phyloP scores from a whole-genome alignment of 164 flowering plant species.

The Protea cynaroides region DNA sequence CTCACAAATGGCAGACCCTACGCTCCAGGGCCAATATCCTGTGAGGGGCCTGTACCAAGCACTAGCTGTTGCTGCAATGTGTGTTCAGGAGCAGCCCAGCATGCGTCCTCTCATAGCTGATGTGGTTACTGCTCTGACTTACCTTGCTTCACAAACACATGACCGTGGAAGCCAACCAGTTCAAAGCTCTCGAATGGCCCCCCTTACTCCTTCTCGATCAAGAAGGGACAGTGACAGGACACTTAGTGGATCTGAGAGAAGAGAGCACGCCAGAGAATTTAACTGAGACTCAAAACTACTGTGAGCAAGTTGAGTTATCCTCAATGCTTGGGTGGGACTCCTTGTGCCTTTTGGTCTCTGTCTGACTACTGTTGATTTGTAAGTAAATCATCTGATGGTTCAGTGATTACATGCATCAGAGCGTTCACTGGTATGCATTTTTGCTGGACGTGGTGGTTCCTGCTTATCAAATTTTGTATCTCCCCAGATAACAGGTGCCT shows the following conservation, averaged over 20 bases:
- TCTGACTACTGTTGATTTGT: conserved; percentile 2
- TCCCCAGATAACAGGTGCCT: conserved; percentile 20
- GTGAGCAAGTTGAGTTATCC: background rate
- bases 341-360: background rate
- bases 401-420: conserved; percentile 5
- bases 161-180: conserved; percentile 41
- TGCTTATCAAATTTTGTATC: conserved; percentile 23
- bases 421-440: conserved; percentile 5
- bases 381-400: conserved; percentile 1
- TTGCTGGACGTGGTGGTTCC: conserved; percentile 9
- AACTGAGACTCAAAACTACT: conserved; percentile 3
- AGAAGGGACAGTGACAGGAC: conserved; percentile 27
- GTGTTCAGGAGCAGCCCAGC: conserved; percentile 85
- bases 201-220: conserved; percentile 40
- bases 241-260: conserved; percentile 11
- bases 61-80: conserved; percentile 90
- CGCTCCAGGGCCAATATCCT: conserved; percentile 74
- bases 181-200: conserved; percentile 35
- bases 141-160: conserved; percentile 64
- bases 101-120: conserved; percentile 84
- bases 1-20: conserved; percentile 73
- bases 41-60: conserved; percentile 80
- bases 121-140: conserved; percentile 77
- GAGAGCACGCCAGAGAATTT: conserved; percentile 14
- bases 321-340: background rate